Conservation (phyloP, 2,329 filamentous ascomycete genomes). For the Pseudogymnoascus sp. region DNA sequence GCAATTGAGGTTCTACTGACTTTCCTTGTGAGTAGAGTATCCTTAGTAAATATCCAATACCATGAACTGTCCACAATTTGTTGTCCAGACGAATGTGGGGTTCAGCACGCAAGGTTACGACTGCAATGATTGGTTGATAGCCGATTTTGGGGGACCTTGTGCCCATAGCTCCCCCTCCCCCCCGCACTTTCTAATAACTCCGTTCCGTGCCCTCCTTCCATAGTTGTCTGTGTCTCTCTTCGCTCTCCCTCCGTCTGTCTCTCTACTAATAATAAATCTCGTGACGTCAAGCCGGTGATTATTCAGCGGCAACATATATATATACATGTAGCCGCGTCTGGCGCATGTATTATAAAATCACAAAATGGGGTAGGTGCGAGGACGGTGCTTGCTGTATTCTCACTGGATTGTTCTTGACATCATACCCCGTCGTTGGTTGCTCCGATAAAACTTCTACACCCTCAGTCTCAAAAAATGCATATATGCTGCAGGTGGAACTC, state of each 20-base stretch:
- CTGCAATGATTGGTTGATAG: background rate
- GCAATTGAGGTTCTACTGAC: slow-evolving; percentile 2
- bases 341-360: background rate
- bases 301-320: background rate
- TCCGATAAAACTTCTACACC: background rate
- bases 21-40: background rate
- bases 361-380: background rate
- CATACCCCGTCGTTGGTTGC: background rate
- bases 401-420: background rate
- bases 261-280: background rate
- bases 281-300: background rate
- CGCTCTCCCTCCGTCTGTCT: background rate
- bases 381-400: background rate
- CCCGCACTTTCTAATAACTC: background rate
- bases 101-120: slow-evolving; percentile 7
- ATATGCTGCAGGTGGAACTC: background rate
- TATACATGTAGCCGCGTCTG: background rate
- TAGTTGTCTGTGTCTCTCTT: background rate
- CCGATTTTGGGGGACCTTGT: background rate
- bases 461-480: background rate
- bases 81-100: slow-evolving; percentile 4
- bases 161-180: background rate
- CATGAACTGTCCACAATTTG: slow-evolving; percentile 7
- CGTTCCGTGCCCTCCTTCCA: background rate
- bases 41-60: background rate